Conservation (phyloP, 2,329 filamentous ascomycete species). For the Clarireedia homoeocarpa region DNA sequence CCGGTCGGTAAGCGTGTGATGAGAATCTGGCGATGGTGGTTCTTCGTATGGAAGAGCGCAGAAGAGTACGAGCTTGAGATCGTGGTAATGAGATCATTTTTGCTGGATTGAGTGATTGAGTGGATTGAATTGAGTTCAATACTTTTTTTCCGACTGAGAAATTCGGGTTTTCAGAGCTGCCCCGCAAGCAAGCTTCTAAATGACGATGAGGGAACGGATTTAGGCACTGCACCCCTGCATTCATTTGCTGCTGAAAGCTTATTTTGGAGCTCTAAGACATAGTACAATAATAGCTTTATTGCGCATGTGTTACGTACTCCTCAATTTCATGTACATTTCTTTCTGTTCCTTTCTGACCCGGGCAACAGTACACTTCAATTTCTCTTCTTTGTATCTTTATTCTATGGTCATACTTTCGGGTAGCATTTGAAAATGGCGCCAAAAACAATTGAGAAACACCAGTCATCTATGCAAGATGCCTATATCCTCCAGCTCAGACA, state of each 20-base stretch:
- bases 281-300: background rate
- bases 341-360: too few relatives aligned
- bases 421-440: background rate
- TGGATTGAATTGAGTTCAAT: background rate
- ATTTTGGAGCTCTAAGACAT: background rate
- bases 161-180: background rate
- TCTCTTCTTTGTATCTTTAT: too few relatives aligned
- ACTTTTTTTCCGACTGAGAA: background rate
- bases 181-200: background rate
- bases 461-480: slow-evolving; percentile 7
- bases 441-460: background rate
- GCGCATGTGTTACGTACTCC: background rate
- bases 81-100: background rate
- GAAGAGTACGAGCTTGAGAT: background rate
- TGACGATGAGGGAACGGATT: background rate
- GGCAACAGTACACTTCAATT: too few relatives aligned
- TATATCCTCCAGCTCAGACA: slow-evolving; percentile 18
- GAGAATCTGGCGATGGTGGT: background rate
- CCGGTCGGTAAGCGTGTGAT: background rate
- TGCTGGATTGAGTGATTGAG: background rate
- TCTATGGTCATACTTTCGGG: background rate
- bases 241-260: background rate
- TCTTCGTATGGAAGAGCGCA: background rate
- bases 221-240: background rate
- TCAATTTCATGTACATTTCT: background rate